A percentile compares a stretch with the other conserved stretches of the same genome.
Conservation (phyloP, 768 basidiomycete genomes). For the Lactifluus rugatus region DNA sequence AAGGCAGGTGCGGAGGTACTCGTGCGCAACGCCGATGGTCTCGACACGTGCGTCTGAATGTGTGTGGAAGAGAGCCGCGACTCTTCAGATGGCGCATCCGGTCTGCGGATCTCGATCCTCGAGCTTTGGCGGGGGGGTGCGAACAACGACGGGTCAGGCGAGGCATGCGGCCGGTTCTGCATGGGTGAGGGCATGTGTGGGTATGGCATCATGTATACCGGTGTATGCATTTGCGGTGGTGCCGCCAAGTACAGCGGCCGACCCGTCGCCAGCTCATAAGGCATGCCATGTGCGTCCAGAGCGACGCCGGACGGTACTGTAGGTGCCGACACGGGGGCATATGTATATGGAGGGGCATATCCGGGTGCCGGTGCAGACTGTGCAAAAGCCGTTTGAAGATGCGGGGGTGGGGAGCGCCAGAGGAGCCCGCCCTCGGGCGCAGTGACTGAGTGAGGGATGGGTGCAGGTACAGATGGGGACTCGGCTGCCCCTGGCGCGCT, state of each 20-base stretch:
- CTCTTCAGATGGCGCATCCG: constrained; percentile 25
- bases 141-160: constrained; percentile 64
- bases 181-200: constrained; percentile 53
- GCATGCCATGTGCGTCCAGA: constrained; percentile 62
- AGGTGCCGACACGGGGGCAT: constrained; percentile 31
- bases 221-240: constrained; percentile 22
- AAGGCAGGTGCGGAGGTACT: constrained; percentile 6
- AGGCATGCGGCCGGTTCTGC: constrained; percentile 33
- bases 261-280: constrained; percentile 77
- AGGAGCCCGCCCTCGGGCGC: constrained; percentile 21
- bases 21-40: constrained; percentile 34
- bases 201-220: constrained; percentile 49
- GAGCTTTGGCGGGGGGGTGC: constrained; percentile 62
- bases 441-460: constrained; percentile 2
- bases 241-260: constrained; percentile 63
- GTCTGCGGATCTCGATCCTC: constrained; percentile 68
- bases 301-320: constrained; percentile 60
- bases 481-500: background rate
- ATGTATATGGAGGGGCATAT: constrained; percentile 61
- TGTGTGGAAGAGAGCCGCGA: background rate
- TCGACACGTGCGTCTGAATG: background rate
- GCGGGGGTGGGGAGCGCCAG: constrained; percentile 32
- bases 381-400: constrained; percentile 36
- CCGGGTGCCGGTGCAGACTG: constrained; percentile 40
- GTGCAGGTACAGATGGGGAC: constrained; percentile 2